These are phyloP conservation scores for Malus hybrid DNA, from an alignment of 331 rosid species.

Conservation along the genomic window DNA sequence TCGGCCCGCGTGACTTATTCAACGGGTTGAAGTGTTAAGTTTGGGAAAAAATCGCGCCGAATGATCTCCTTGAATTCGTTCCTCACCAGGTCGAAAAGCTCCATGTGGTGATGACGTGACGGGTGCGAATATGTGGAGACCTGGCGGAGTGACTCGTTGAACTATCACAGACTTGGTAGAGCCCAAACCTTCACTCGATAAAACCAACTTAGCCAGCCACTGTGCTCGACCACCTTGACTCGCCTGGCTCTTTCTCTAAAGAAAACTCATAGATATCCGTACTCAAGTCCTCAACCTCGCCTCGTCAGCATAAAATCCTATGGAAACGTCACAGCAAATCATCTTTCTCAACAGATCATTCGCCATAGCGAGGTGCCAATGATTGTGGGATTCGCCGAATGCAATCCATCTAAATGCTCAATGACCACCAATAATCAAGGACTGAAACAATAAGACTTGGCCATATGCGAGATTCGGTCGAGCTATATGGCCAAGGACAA, in stretches of 20 bases:
- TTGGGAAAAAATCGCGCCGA: slow-evolving; percentile 35
- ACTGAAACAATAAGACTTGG: too few species aligned
- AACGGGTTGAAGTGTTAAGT: slow-evolving; percentile 84
- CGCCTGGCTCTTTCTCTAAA: slow-evolving; percentile 66
- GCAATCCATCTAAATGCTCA: too few species aligned
- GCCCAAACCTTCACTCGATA: slow-evolving; percentile 27
- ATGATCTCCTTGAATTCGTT: slow-evolving; percentile 65
- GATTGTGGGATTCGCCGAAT: too few species aligned
- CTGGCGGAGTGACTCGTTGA: slow-evolving; percentile 78
- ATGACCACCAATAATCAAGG: too few species aligned
- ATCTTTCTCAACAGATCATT: too few species aligned
- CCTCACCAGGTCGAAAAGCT: slow-evolving; percentile 40
- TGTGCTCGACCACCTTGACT: slow-evolving; percentile 57
- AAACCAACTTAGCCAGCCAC: slow-evolving; percentile 93
- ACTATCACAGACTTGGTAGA: slow-evolving; percentile 32
- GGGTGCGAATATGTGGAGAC: slow-evolving; percentile 78
- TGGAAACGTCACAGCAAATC: too few species aligned
- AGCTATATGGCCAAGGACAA: too few species aligned
- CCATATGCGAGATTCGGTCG: too few species aligned
- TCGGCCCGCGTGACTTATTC: too few species aligned
- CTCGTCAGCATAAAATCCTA: background rate
- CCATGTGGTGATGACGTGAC: slow-evolving; percentile 71
- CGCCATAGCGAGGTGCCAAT: too few species aligned
- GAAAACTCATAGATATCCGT: slow-evolving; percentile 62
- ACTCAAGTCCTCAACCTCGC: slow-evolving; percentile 70